These are phyloP conservation scores for Naganishia albida DNA, from an alignment of 1,284 basidiomycete species.

Conservation along the genomic window DNA sequence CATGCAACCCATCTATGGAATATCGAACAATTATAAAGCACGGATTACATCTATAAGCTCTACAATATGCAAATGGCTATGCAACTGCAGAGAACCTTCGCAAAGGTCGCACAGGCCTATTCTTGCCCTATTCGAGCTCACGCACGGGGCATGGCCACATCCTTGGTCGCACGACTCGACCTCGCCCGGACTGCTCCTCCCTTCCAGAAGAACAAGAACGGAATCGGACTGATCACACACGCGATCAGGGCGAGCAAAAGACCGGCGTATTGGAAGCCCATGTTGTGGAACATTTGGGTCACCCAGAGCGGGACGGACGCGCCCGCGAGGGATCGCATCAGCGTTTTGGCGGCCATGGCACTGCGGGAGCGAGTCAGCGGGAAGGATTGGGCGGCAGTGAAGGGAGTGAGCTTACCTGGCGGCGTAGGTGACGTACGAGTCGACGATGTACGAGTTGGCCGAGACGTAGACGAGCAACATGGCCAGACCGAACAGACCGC, in stretches of 20 bases:
- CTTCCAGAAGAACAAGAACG: slow-evolving; percentile 49
- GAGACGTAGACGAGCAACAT: slow-evolving; percentile 50
- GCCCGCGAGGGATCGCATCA: slow-evolving; percentile 56
- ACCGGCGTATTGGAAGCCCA: slow-evolving; percentile 45
- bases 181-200: slow-evolving; percentile 39
- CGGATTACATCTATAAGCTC: too few species aligned
- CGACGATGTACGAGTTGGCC: slow-evolving; percentile 50
- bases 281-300: slow-evolving; percentile 40
- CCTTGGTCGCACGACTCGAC: slow-evolving; percentile 19
- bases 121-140: not conserved
- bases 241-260: slow-evolving; percentile 46
- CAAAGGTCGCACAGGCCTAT: not conserved
- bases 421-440: slow-evolving; percentile 42
- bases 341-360: slow-evolving; percentile 58
- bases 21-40: too few species aligned
- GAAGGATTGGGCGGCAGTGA: slow-evolving; percentile 40
- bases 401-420: slow-evolving; percentile 36
- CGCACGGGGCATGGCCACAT: not conserved
- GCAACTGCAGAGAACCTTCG: not conserved
- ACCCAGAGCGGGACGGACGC: slow-evolving; percentile 49
- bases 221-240: slow-evolving; percentile 41
- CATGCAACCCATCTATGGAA: too few species aligned
- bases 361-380: slow-evolving; percentile 35
- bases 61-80: too few species aligned
- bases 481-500: slow-evolving; percentile 44